These are phyloP conservation scores for Coemansia sp. DNA, from an alignment of 192 early-diverging fungal genomes.

Conservation along the genomic window DNA sequence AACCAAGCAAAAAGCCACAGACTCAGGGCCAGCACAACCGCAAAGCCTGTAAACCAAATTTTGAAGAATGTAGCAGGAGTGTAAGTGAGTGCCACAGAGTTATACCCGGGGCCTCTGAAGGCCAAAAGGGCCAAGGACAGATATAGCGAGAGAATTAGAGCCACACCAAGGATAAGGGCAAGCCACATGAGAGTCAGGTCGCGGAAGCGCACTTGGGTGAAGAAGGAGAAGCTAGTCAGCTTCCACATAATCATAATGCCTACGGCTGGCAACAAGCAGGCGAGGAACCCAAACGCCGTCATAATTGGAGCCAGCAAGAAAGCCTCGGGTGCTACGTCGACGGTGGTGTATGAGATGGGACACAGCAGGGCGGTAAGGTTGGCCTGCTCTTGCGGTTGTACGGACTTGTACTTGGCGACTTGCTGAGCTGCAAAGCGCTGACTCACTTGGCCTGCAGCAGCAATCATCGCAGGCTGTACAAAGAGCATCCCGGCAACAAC, in stretches of 20 bases:
- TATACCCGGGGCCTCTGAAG: constrained; percentile 34
- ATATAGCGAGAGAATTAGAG: constrained; percentile 31
- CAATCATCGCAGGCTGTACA: constrained; percentile 16
- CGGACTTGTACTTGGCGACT: constrained; percentile 4
- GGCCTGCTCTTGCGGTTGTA: neutral
- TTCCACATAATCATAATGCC: constrained; percentile 45
- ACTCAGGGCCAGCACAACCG: constrained; percentile 13
- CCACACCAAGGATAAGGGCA: constrained; percentile 22
- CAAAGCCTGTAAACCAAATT: constrained; percentile 39
- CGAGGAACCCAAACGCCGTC: constrained; percentile 33
- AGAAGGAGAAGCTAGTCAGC: constrained; percentile 38
- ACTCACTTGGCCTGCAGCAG: constrained; percentile 10
- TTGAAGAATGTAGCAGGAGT: constrained; percentile 43
- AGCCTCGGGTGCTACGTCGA: constrained; percentile 30
- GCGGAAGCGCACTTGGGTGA: constrained; percentile 27
- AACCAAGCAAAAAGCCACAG: constrained; percentile 48
- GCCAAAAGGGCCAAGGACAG: constrained; percentile 40
- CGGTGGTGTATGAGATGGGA: constrained; percentile 24
- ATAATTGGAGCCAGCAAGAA: constrained; percentile 27
- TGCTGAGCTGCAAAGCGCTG: constrained; percentile 22
- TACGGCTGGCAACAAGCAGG: constrained; percentile 16
- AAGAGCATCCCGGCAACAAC: constrained; percentile 27
- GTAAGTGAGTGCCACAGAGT: constrained; percentile 24
- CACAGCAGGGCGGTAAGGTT: constrained; percentile 18
- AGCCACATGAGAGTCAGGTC: constrained; percentile 44